Conservation (phyloP, 768 basidiomycete species). For the Mrakia frigida region DNA sequence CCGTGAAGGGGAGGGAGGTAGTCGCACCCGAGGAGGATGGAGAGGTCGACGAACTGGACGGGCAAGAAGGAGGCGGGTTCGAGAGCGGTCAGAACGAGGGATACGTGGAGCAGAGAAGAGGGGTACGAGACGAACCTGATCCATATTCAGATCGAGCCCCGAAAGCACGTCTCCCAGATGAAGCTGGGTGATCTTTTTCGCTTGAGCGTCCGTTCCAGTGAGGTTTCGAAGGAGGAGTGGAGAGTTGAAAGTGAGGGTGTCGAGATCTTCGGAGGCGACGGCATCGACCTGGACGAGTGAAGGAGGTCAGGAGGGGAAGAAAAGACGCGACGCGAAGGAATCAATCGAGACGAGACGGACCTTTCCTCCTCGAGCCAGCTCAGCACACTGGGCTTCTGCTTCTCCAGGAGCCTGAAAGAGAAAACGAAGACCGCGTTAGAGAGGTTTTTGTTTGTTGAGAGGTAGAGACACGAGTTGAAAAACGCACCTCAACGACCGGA, state of each 20-base stretch:
- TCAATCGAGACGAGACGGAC: constrained; percentile 47
- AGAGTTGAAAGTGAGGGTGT: constrained; percentile 89
- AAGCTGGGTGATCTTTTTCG: constrained; percentile 89
- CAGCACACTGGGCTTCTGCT: constrained; percentile 98
- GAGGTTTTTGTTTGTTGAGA: not conserved
- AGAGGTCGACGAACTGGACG: constrained; percentile 84
- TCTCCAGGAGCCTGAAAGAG: constrained; percentile 83
- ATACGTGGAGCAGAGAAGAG: not conserved
- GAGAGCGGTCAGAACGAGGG: not conserved
- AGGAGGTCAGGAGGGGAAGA: not conserved
- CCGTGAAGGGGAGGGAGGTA: constrained; percentile 97
- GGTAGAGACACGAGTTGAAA: not conserved
- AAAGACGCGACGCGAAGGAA: not conserved
- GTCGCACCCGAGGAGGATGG: constrained; percentile 93
- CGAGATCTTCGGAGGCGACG: constrained; percentile 98
- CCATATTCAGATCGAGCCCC: constrained; percentile 90
- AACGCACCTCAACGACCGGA: constrained; percentile 76
- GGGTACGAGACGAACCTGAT: constrained; percentile 53
- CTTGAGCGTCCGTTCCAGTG: constrained; percentile 95
- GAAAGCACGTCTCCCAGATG: constrained; percentile 72
- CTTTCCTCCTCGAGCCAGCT: constrained; percentile 91
- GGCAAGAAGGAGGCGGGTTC: not conserved
- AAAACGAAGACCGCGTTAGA: not conserved
- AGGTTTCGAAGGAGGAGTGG: constrained; percentile 90
- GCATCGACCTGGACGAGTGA: constrained; percentile 71